Evolutionary conservation across 768 basidiomycete species (phyloP), one percentile per base, ranked within the genome.

Genomic region (Amanita jacksonii): DNA sequence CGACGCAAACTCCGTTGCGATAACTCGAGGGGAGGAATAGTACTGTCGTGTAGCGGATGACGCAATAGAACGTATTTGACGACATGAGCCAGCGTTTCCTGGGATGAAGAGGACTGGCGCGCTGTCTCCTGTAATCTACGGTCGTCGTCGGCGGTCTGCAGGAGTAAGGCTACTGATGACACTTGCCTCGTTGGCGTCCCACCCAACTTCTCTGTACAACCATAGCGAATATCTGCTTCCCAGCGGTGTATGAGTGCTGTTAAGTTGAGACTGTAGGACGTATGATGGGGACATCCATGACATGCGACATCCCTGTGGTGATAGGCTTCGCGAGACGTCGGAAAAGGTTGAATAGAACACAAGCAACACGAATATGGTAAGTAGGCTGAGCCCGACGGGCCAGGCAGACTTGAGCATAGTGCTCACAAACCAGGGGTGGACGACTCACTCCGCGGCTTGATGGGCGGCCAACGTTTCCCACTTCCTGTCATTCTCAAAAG

Each of bases 271-370:
- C 51, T 94, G 81, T 25, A 78, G 70, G 13, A 88, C 60, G 60
- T 98, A 98, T 0, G 85, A 85, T 2, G 93, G 93, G 3, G 78
- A 85, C 92, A 94, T 96, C 72, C 79, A 92, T 41, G 89, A 90
- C 92, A 97, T 97, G 28, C 84, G 77, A 62, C 92, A 97, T 76
- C 87, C 88, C 70, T 90, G 85, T 4, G 86, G 85, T 0, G 88
- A 90, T 42, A 88, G 67, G 27, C 63, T 67, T 31, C 63, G 54
- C 19, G 65, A 60, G n/a, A 71, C 59, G 52, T 75, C 67, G 13
- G 60, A 58, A 32, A 59, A 65, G 16, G 77, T 66, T 25, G 61
- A 57, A 53, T 71, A 76, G 40, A 67, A 69, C 12, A 45, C 39
- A 47, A 51, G 44, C 37, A 42, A 23, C 8, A 28, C 30, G 8